phyloP scores from a whole-genome alignment of 352 stramenopile genomes.

The Phytophthora ramorum region DNA sequence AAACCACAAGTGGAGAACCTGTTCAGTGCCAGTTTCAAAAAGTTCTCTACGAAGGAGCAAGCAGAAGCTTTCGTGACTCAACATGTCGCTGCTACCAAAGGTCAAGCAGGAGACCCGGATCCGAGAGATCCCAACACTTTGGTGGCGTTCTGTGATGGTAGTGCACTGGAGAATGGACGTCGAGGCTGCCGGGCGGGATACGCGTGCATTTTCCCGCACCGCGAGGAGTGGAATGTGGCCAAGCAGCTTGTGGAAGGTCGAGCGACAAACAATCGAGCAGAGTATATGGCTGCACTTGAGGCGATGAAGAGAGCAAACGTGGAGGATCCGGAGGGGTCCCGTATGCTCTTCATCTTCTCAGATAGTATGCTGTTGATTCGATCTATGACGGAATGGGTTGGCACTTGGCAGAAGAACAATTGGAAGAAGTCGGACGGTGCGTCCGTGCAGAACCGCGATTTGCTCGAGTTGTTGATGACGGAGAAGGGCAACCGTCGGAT shows the following conservation, averaged over 20 bases:
- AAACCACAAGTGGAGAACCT: constrained; percentile 64
- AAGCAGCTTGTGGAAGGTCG: constrained; percentile 52
- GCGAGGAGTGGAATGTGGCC: constrained; percentile 65
- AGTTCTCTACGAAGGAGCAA: constrained; percentile 54
- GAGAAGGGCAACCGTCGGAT: constrained; percentile 55
- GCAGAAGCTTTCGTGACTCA: constrained; percentile 59
- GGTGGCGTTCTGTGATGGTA: constrained; percentile 84
- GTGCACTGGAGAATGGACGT: constrained; percentile 67
- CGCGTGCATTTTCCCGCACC: constrained; percentile 82
- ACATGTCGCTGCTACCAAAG: constrained; percentile 20
- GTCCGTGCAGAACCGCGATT: constrained; percentile 66
- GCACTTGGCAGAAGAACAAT: constrained; percentile 62
- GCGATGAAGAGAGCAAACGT: constrained; percentile 72
- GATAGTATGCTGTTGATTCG: constrained; percentile 83
- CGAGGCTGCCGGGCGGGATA: constrained; percentile 63
- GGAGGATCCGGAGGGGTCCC: constrained; percentile 41
- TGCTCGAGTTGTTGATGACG: constrained; percentile 63
- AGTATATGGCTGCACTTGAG: constrained; percentile 66
- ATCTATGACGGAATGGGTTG: constrained; percentile 82
- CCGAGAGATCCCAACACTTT: constrained; percentile 57
- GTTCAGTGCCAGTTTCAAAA: constrained; percentile 63
- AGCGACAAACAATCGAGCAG: constrained; percentile 62
- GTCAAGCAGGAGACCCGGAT: constrained; percentile 38
- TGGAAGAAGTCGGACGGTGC: constrained; percentile 69
- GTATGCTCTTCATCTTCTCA: constrained; percentile 75